Base-by-base conservation (phyloP, 352 stramenopile genomes). In the Blastocystis sp. region DNA sequence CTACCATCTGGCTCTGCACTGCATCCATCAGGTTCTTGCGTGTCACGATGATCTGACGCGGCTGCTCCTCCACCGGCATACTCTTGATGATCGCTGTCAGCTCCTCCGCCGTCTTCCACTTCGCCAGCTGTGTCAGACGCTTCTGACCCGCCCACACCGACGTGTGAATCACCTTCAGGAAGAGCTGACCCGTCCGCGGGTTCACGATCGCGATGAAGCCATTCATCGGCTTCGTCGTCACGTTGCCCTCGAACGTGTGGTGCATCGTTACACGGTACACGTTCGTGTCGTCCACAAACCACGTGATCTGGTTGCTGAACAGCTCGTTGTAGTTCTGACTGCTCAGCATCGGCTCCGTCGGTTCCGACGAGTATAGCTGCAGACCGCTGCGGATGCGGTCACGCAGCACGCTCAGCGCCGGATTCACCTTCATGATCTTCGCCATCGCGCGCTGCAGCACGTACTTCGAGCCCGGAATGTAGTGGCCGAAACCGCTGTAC, bases 161-260 rank as follows among this genome's bases (percentile, higher is more conserved):
- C 24, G 96, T 99, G 91, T 99, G 97, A 84, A 99, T 99, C 84
- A 99, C 98, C 91, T 99, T 99, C 24, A 99, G 89, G 90, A 99
- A 99, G 21, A 99, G 90, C 88, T 99, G 96, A 42, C 97, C 97
- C 14, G 96, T 99, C 21, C 96, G 91, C 64, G 97, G 97, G 88
- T 99, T 99, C 89, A 99, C 99, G 87, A 99, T 99, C 89, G 99
- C 98, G 87, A 99, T 98, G 42, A 96, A 96, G 72, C 96, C 97
- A 90, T 99, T 99, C 90, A 99, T 99, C 36, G 96, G 96, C 90
- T 99, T 99, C 14, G 96, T 99, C 53, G 95, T 98, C 86, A 97
- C 90, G 90, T 99, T 99, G 56, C 96, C 96, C 88, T 98, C 96
- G 86, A 98, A 98, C 2, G 96, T 98, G 91, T 98, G 98, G 91